A percentile compares a stretch with the other conserved stretches of the same genome.
Conservation (phyloP, 2,329 filamentous ascomycete genomes). For the Curvularia eragrostidis region DNA sequence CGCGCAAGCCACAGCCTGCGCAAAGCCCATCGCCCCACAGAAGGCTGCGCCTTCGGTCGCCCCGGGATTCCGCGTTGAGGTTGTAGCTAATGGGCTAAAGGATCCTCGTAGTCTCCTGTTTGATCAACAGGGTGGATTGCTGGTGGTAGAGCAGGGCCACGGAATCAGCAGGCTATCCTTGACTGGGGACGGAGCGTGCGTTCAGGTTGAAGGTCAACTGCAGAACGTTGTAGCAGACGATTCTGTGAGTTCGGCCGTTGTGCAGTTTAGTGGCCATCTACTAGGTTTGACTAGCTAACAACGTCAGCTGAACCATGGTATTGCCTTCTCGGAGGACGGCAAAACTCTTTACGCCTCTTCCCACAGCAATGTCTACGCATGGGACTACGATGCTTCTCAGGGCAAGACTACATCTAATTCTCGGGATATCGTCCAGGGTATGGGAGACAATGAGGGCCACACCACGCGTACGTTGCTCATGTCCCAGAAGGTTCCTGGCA, state of each 20-base stretch:
- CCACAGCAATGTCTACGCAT: conserved; percentile 65
- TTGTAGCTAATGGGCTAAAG: conserved; percentile 56
- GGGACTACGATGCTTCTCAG: conserved; percentile 66
- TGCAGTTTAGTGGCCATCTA: not conserved
- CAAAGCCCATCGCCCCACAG: conserved; percentile 46
- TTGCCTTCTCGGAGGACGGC: conserved; percentile 58
- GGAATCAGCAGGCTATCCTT: conserved; percentile 51
- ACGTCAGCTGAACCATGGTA: conserved; percentile 58
- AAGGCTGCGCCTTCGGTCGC: conserved; percentile 53
- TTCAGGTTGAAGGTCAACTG: conserved; percentile 32
- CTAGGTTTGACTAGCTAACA: conserved; percentile 12
- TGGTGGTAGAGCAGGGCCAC: conserved; percentile 56
- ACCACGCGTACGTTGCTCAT: conserved; percentile 71
- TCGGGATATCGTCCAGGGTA: conserved; percentile 65
- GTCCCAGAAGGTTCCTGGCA: conserved; percentile 60
- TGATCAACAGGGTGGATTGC: conserved; percentile 56
- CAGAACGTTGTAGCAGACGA: conserved; percentile 37
- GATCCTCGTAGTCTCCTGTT: conserved; percentile 57
- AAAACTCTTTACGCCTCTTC: conserved; percentile 63
- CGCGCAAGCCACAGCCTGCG: conserved; percentile 42
- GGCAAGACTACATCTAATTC: conserved; percentile 56
- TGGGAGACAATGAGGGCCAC: conserved; percentile 65
- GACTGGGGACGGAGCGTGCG: conserved; percentile 38
- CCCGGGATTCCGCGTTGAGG: conserved; percentile 51
- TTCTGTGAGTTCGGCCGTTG: conserved; percentile 32